phyloP scores from a whole-genome alignment of 331 rosid genomes.

The Dryas integrifolia region DNA sequence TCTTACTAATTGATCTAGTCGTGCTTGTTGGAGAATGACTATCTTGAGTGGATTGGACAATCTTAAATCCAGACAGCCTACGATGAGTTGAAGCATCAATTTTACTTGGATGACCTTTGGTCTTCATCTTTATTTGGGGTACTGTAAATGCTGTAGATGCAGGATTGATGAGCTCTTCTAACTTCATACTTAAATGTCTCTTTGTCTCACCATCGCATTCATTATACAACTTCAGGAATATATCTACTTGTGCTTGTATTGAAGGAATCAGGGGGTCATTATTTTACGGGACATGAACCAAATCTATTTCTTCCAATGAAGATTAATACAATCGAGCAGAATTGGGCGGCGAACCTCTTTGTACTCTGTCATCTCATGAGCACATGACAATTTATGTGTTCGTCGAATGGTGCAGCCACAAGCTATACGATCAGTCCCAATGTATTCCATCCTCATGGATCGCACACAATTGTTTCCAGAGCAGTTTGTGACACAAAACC shows the following conservation, averaged over 20 bases:
- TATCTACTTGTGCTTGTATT: not conserved
- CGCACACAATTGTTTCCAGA: not conserved
- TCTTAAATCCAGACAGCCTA: not conserved
- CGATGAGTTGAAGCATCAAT: not conserved
- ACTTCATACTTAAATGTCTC: not conserved
- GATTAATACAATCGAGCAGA: conserved; percentile 10
- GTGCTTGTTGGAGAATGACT: not conserved
- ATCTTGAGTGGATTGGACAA: not conserved
- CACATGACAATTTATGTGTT: conserved; percentile 16
- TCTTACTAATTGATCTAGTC: not conserved
- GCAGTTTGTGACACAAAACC: not conserved
- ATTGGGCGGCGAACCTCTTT: not conserved
- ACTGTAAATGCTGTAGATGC: not conserved
- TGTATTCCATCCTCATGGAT: not conserved
- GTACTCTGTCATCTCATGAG: conserved; percentile 13
- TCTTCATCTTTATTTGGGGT: not conserved
- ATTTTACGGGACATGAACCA: not conserved
- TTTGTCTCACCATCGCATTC: not conserved
- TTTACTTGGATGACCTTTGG: not conserved
- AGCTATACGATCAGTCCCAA: not conserved
- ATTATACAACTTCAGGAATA: not conserved
- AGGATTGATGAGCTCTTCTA: not conserved
- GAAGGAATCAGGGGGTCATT: not conserved
- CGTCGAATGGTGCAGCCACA: not conserved
- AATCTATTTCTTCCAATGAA: conserved; percentile 18